These are phyloP conservation scores for Phenoliferia sp. DNA, from an alignment of 1,284 basidiomycete species.

Conservation along the genomic window DNA sequence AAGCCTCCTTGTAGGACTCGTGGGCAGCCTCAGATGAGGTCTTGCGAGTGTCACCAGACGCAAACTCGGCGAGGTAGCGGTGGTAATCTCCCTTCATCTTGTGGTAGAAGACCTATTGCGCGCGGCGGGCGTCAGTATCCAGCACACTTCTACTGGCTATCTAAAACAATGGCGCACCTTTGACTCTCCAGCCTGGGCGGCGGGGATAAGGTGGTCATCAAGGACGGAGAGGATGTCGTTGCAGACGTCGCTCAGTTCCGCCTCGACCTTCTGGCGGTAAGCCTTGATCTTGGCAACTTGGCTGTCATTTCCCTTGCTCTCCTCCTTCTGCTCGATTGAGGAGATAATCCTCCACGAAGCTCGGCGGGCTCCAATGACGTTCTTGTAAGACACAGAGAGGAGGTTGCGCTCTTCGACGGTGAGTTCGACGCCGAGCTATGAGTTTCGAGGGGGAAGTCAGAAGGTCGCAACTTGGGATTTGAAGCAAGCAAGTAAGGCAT, in stretches of 20 bases:
- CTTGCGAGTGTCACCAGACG: conserved; percentile 97
- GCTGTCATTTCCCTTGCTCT: conserved; percentile 96
- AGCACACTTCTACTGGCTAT: no score
- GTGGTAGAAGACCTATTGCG: conserved; percentile 87
- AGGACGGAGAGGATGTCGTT: conserved; percentile 98
- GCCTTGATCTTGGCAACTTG: conserved; percentile 99
- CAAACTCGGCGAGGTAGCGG: conserved; percentile 99
- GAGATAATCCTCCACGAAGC: conserved; percentile 99
- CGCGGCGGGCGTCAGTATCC: neutral
- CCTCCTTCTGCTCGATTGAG: conserved; percentile 99
- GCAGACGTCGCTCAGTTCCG: conserved; percentile 97
- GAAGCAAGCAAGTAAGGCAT: neutral
- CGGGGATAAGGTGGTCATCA: conserved; percentile 98
- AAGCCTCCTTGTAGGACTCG: conserved; percentile 98
- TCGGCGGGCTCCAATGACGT: conserved; percentile 91
- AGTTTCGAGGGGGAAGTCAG: neutral
- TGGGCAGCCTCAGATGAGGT: conserved; percentile 85
- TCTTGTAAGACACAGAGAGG: conserved; percentile 99
- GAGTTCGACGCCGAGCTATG: conserved; percentile 59
- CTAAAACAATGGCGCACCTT: conserved; percentile 55
- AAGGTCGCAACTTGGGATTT: neutral
- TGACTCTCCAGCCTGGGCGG: conserved; percentile 94
- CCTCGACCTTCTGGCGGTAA: conserved; percentile 98
- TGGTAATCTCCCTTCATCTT: conserved; percentile 99
- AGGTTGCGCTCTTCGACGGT: conserved; percentile 99